phyloP scores from a whole-genome alignment of 2,329 filamentous ascomycete species.

The Escovopsis sp. region DNA sequence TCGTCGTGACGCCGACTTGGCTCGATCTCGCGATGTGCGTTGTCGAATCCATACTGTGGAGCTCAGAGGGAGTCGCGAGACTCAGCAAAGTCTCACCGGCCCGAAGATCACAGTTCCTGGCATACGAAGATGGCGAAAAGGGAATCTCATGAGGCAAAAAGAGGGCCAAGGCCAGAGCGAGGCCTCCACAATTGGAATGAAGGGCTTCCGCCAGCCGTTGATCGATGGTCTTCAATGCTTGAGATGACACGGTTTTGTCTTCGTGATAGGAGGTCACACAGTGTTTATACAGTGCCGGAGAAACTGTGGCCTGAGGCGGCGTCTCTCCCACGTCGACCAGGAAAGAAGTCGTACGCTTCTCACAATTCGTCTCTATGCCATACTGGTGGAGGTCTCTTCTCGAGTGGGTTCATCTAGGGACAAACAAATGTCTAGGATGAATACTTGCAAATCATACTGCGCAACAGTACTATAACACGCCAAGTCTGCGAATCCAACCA shows the following conservation, averaged over 20 bases:
- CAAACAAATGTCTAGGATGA: no score
- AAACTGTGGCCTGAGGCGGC: slow-evolving; percentile 1
- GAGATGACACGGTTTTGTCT: slow-evolving; percentile 6
- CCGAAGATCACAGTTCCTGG: no score
- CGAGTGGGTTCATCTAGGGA: neutral
- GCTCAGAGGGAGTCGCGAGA: neutral
- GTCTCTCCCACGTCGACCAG: no score
- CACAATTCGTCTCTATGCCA: neutral
- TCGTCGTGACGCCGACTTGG: slow-evolving; percentile 1
- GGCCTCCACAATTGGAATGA: neutral
- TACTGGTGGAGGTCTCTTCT: no score
- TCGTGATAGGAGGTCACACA: slow-evolving; percentile 1
- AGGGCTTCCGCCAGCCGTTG: no score
- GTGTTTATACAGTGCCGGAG: neutral
- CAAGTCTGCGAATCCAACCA: no score
- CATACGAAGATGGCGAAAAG: no score
- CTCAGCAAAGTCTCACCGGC: neutral
- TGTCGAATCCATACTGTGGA: slow-evolving; percentile 3
- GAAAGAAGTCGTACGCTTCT: no score
- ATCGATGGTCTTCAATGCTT: neutral
- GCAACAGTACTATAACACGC: no score
- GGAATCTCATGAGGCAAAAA: neutral
- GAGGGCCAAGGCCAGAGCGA: neutral
- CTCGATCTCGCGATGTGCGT: neutral
- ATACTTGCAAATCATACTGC: no score